Percentiles rank a stretch among this genome's conserved stretches.
Conservation (phyloP, 1,139 yeast genomes). For the Kazachstania sp. region DNA sequence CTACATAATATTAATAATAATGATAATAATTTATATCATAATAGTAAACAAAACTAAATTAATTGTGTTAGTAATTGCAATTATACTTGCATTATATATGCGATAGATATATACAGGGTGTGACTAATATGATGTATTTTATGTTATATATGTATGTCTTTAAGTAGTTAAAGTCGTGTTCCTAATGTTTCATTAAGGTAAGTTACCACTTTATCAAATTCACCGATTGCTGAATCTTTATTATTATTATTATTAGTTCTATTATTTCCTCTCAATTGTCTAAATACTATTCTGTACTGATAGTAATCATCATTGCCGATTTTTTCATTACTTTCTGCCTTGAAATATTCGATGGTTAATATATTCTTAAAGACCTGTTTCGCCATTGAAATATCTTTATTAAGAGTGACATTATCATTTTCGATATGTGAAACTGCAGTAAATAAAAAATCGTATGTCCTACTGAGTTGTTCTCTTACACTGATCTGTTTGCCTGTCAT, state of each 20-base stretch:
- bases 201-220: slow-evolving; percentile 22
- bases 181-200: slow-evolving; percentile 22
- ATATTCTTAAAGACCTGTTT: slow-evolving; percentile 24
- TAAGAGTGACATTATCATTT: not conserved
- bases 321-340: slow-evolving; percentile 4
- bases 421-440: slow-evolving; percentile 14
- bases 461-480: slow-evolving; percentile 8
- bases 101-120: too few species aligned
- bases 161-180: slow-evolving; percentile 17
- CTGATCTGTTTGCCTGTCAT: not conserved
- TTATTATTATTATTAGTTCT: not conserved
- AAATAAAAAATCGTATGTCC: slow-evolving; percentile 19
- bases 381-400: slow-evolving; percentile 6
- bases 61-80: too few species aligned
- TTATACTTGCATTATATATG: too few species aligned
- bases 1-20: too few species aligned
- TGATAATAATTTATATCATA: too few species aligned
- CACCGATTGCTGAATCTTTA: slow-evolving; percentile 11
- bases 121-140: too few species aligned
- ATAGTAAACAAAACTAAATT: too few species aligned
- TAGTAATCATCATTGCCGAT: slow-evolving; percentile 4
- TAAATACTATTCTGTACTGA: slow-evolving; percentile 11
- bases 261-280: slow-evolving; percentile 8
- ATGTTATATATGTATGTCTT: not conserved
- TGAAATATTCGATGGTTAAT: slow-evolving; percentile 23